Evolutionary conservation across 805 yeast species (phyloP).

Genomic region (Zygoascus biomembranicola): DNA sequence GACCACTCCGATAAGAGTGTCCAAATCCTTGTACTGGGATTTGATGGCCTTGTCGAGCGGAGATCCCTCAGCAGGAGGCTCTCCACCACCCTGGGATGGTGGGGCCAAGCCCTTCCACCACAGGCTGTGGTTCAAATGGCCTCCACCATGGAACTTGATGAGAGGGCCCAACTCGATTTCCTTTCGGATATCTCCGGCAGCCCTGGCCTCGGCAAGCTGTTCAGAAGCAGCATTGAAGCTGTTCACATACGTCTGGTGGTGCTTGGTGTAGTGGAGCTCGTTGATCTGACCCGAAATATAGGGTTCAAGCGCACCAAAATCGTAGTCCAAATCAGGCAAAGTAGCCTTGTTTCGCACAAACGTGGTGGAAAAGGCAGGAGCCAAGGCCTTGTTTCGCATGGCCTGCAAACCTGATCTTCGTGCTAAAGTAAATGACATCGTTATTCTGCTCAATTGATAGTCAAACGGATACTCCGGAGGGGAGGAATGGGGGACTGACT

Average conservation of each 20-base stretch:
- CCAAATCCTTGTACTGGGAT: constrained; percentile 64
- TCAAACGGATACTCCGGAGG: not conserved
- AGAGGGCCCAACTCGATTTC: constrained; percentile 55
- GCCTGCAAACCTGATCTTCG: constrained; percentile 1
- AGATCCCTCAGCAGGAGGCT: constrained; percentile 44
- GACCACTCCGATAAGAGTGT: constrained; percentile 52
- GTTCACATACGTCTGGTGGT: constrained; percentile 85
- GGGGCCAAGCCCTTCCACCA: constrained; percentile 90
- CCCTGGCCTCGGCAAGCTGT: constrained; percentile 58
- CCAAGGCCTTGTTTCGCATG: not conserved
- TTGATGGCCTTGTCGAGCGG: constrained; percentile 51
- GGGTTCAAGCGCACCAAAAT: constrained; percentile 81
- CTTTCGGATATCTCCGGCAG: constrained; percentile 49
- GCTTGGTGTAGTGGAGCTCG: constrained; percentile 78
- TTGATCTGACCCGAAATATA: constrained; percentile 78
- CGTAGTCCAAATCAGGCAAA: constrained; percentile 77
- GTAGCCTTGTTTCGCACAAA: constrained; percentile 38
- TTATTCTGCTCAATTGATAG: not conserved
- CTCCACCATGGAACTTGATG: constrained; percentile 91
- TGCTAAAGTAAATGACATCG: constrained; percentile 9
- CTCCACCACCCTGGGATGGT: constrained; percentile 66
- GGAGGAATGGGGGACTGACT: too few species aligned
- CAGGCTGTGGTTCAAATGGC: constrained; percentile 74
- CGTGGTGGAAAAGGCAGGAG: constrained; percentile 7
- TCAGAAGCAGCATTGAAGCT: constrained; percentile 75